phyloP scores from a whole-genome alignment of 305 asterid genomes.

The Fraxinus sp. region DNA sequence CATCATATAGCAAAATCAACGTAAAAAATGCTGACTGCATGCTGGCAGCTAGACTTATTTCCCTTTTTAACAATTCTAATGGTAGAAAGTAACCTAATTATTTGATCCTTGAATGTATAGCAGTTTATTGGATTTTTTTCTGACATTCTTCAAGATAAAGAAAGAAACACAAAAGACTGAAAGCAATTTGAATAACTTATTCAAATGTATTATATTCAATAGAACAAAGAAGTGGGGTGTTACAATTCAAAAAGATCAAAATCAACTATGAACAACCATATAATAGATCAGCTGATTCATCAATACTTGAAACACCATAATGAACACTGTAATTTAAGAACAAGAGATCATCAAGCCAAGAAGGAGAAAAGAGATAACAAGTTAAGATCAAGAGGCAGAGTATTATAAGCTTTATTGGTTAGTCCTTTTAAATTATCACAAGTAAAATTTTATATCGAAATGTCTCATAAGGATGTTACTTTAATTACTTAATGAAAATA shows the following conservation, averaged over 20 bases:
- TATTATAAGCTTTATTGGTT: not conserved
- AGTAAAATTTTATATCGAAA: not conserved
- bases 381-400: not conserved
- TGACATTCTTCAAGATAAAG: not conserved
- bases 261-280: not conserved
- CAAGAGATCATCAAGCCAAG: not conserved
- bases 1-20: conserved; percentile 14
- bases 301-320: not conserved
- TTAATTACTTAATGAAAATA: not conserved
- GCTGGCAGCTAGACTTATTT: not conserved
- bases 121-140: not conserved
- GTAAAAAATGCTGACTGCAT: not conserved
- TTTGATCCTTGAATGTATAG: not conserved
- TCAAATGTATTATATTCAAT: not conserved
- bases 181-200: not conserved
- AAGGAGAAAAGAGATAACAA: not conserved
- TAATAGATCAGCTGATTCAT: not conserved
- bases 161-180: not conserved
- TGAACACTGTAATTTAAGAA: not conserved
- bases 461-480: not conserved
- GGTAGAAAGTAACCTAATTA: not conserved
- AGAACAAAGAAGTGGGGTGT: not conserved
- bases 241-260: not conserved
- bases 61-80: not conserved
- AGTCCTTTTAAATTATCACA: not conserved